Conservation (phyloP, 306 rosid species). For the Bauhinia variegata region DNA sequence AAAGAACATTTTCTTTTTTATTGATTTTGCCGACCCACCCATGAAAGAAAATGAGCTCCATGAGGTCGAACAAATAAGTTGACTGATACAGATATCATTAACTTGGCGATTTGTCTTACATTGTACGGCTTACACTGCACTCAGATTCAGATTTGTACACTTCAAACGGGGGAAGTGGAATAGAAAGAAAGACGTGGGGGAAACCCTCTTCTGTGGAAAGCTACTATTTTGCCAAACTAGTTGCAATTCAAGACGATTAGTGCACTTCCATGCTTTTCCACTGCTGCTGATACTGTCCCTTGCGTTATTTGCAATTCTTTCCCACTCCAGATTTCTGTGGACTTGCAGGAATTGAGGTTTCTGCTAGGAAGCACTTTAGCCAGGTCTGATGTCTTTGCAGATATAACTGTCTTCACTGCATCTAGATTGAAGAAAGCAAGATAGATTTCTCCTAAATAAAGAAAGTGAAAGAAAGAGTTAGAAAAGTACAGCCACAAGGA, state of each 20-base stretch:
- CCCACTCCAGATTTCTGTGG: slow-evolving; percentile 75
- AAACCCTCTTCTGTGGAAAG: neutral
- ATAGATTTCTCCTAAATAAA: slow-evolving; percentile 64
- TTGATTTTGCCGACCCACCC: no score
- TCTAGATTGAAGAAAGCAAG: slow-evolving; percentile 75
- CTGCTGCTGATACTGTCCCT: slow-evolving; percentile 46
- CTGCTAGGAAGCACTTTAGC: slow-evolving; percentile 47
- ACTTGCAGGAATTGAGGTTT: slow-evolving; percentile 46
- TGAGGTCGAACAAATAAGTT: neutral
- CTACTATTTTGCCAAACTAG: slow-evolving; percentile 13
- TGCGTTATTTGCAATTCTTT: slow-evolving; percentile 36
- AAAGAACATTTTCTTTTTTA: no score
- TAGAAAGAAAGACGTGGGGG: no score
- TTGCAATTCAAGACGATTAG: slow-evolving; percentile 57
- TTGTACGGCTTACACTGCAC: neutral
- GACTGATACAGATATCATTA: neutral
- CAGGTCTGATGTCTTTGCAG: slow-evolving; percentile 54
- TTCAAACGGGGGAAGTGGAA: no score
- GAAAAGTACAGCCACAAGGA: neutral
- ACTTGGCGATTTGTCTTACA: neutral
- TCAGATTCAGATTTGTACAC: no score
- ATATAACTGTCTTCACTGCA: slow-evolving; percentile 44
- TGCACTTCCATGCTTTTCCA: slow-evolving; percentile 64
- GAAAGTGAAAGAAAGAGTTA: neutral
- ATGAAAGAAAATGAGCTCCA: no score